These are phyloP conservation scores for Arctostaphylos glauca DNA, from an alignment of 148 eudicot genomes.

Conservation along the genomic window DNA sequence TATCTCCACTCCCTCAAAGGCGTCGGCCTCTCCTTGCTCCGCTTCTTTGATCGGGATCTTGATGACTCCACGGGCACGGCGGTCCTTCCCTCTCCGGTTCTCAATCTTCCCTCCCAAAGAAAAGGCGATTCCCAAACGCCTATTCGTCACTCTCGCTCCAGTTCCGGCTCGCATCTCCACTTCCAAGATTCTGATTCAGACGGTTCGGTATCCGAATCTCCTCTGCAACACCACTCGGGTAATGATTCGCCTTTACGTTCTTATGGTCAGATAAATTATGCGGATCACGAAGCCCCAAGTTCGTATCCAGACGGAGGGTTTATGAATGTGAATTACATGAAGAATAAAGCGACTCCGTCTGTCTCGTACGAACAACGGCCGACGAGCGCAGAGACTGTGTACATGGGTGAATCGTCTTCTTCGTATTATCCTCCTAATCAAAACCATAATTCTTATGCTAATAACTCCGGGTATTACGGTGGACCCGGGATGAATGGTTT, in stretches of 20 bases:
- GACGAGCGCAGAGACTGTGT: slow-evolving; percentile 37
- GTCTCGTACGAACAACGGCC: slow-evolving; percentile 68
- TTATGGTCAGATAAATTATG: slow-evolving; percentile 22
- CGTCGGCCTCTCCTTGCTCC: slow-evolving; percentile 56
- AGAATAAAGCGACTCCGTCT: slow-evolving; percentile 56
- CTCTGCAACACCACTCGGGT: slow-evolving; percentile 37
- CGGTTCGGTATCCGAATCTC: slow-evolving; percentile 28
- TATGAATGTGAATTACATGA: slow-evolving; percentile 66
- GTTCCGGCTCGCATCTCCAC: slow-evolving; percentile 60
- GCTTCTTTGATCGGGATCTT: slow-evolving; percentile 37
- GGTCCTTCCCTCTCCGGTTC: slow-evolving; percentile 33
- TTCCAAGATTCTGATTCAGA: slow-evolving; percentile 44
- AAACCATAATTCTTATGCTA: slow-evolving; percentile 24
- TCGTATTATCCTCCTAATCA: slow-evolving; percentile 32
- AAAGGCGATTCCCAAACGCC: slow-evolving; percentile 30
- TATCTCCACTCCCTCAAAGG: slow-evolving; percentile 57
- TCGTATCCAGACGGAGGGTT: slow-evolving; percentile 15
- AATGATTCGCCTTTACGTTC: slow-evolving; percentile 18
- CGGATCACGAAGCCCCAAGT: slow-evolving; percentile 19
- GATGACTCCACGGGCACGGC: slow-evolving; percentile 17
- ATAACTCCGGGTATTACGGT: slow-evolving; percentile 26
- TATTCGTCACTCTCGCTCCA: slow-evolving; percentile 29
- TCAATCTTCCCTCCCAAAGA: slow-evolving; percentile 30
- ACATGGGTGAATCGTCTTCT: slow-evolving; percentile 46
- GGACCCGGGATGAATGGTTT: slow-evolving; percentile 31